Evolutionary conservation across 495 filamentous ascomycete species (phyloP), one percentile per base, ranked within the genome.

Genomic region (Neurospora hispaniola): DNA sequence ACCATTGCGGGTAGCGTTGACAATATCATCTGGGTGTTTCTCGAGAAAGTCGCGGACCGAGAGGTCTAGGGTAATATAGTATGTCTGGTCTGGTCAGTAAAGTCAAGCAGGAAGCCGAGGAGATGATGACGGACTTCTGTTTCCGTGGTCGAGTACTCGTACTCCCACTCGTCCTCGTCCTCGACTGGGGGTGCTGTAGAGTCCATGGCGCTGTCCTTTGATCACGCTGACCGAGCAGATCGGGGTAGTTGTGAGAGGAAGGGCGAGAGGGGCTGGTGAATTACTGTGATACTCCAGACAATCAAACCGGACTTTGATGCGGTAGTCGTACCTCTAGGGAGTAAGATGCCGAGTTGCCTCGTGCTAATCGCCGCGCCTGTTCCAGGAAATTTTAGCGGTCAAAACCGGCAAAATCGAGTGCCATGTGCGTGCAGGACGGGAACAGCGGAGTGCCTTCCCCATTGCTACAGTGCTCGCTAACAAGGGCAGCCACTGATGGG

Each of bases 61-160:
- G 2, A 89, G 80, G 73, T 89, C 87, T 5, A 89, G 75, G 4
- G 87, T 89, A 0, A 89, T 76, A 71, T 89, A 89, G 76, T 87
- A 87, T 4, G 83, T 88, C 86, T 88, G 6, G 18, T 42, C 20
- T 59, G 16, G 42, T 70, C 42, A 72, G 68, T 44, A 3, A 12
- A 54, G 2, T 42, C 1, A 35, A 9, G 27, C 1, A 14, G 7
- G 18, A 41, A 41, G n/a, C 9, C 5, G 16, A 40, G 27, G 1
- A 18, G 9, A 38, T 41, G n/a, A 2, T 40, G 27, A 48, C 73
- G 42, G 76, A 83, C 86, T 79, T 88, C 86, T n/a, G 80, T 86
- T 72, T 89, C 85, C 3, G 86, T 87, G 9, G 81, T 76, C 0
- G 87, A 89, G 74, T 89, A 89, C 69, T 89, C 87, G 73, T 88